Evolutionary conservation across 2,329 filamentous ascomycete species (phyloP), one percentile per base, ranked within the genome.

Genomic region (Apiospora pterosperma): DNA sequence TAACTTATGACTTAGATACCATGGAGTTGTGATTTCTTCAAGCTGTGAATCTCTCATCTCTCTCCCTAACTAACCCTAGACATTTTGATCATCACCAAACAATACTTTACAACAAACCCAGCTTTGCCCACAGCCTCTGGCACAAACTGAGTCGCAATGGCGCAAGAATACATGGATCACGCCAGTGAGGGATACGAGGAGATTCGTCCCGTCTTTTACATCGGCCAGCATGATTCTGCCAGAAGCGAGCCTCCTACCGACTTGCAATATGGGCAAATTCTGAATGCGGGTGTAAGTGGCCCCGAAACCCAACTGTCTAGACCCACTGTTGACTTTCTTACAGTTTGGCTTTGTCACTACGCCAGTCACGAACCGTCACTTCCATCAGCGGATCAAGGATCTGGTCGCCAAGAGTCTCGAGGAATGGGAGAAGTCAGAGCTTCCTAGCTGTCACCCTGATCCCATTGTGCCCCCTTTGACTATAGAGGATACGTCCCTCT

Each of bases 291-390:
- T 79, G 89, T 91, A 84, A 81, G 88, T 81, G 38, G 41, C n/a
- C 19, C 19, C n/a, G 10, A 21, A 21, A 41, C 44, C 48, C 38
- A 14, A 55, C 16, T 28, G 25, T 36, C 61, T n/a, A 25, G 42
- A 41, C 21, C 36, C 28, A 39, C 42, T 55, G 36, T 28, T 55
- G 31, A 52, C 28, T 36, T 31, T 59, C 63, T 67, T 41, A 25
- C 69, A 94, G 91, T 92, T 95, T 80, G 87, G 90, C 74, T 92
- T 93, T 81, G 84, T 92, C 68, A 94, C 92, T 5, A 89, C 88
- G 21, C 90, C 91, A 61, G 89, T 96, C 74, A 95, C 92, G 42
- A 96, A 91, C 72, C 76, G 81, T 23, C 84, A 88, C 72, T 96
- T 95, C 76, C 89, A 88, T 67, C 81, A 86, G 34, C 85, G 91